These are phyloP conservation scores for Scleromitrula shiraiana DNA, from an alignment of 2,329 filamentous ascomycete species.

Conservation along the genomic window DNA sequence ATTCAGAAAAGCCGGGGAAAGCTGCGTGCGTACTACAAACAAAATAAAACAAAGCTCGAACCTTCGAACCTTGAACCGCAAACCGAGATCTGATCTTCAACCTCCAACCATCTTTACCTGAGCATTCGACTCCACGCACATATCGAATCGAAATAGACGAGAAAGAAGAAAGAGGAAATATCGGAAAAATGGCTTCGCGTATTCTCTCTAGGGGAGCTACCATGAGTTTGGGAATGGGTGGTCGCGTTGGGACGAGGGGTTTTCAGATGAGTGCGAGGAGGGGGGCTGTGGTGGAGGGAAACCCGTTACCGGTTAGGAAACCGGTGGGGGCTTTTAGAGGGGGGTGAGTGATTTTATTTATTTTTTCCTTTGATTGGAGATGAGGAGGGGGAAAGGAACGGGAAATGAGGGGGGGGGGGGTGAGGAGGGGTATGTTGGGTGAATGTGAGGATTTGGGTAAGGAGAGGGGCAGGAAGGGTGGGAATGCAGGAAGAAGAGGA, in stretches of 20 bases:
- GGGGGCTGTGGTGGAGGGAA: not conserved
- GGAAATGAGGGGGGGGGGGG: not conserved
- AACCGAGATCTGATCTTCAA: too few relatives aligned
- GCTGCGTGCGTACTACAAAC: too few relatives aligned
- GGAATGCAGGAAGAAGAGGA: not conserved
- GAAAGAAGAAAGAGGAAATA: not conserved
- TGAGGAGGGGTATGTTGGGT: not conserved
- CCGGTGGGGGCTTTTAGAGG: constrained; percentile 65
- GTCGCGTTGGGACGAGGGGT: not conserved
- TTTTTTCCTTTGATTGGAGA: too few relatives aligned
- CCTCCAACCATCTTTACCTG: not conserved
- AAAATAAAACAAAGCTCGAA: not conserved
- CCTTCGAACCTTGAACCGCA: too few relatives aligned
- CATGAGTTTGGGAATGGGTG: not conserved
- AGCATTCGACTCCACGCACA: not conserved
- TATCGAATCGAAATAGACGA: not conserved
- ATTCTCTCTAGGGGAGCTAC: too few relatives aligned
- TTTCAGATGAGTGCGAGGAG: not conserved
- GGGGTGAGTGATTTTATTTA: constrained; percentile 45
- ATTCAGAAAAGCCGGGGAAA: too few relatives aligned
- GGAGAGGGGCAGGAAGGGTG: not conserved
- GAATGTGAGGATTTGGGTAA: not conserved
- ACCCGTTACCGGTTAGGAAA: constrained; percentile 46
- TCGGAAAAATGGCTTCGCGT: constrained; percentile 36
- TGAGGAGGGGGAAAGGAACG: not conserved